Evolutionary conservation across 2,329 filamentous ascomycete species (phyloP).

Genomic region (Hortaea sp.): DNA sequence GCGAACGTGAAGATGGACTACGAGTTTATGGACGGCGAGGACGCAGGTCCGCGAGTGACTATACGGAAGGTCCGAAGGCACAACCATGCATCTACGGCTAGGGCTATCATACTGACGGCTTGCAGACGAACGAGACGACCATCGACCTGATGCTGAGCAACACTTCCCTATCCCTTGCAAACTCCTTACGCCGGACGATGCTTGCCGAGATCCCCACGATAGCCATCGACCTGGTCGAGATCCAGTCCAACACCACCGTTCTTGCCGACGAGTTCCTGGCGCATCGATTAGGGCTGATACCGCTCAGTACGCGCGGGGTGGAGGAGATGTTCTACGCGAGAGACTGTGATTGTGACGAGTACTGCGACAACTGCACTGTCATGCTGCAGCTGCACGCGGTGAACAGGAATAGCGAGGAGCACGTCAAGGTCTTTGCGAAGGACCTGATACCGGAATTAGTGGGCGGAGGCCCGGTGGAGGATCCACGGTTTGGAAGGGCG

Average conservation of each 20-base stretch:
- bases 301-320: constrained; percentile 73
- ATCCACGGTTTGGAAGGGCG: constrained; percentile 20
- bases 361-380: constrained; percentile 86
- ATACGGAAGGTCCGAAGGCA: neutral
- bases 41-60: constrained; percentile 13
- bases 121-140: constrained; percentile 58
- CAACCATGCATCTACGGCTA: too few relatives aligned
- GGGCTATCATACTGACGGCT: neutral
- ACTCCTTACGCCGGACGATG: constrained; percentile 82
- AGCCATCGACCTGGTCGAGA: constrained; percentile 88
- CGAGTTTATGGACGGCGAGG: constrained; percentile 10
- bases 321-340: constrained; percentile 76
- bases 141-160: constrained; percentile 89
- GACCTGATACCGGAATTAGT: constrained; percentile 65
- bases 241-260: constrained; percentile 89
- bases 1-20: constrained; percentile 1
- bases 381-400: constrained; percentile 68
- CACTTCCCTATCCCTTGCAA: constrained; percentile 84
- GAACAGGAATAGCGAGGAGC: constrained; percentile 63
- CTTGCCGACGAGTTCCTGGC: constrained; percentile 93
- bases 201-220: constrained; percentile 90
- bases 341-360: constrained; percentile 93
- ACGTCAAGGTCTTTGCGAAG: constrained; percentile 88
- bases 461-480: constrained; percentile 51
- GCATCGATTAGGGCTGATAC: constrained; percentile 82